phyloP scores from a whole-genome alignment of 306 rosid genomes.

The Vigna nakashimae region DNA sequence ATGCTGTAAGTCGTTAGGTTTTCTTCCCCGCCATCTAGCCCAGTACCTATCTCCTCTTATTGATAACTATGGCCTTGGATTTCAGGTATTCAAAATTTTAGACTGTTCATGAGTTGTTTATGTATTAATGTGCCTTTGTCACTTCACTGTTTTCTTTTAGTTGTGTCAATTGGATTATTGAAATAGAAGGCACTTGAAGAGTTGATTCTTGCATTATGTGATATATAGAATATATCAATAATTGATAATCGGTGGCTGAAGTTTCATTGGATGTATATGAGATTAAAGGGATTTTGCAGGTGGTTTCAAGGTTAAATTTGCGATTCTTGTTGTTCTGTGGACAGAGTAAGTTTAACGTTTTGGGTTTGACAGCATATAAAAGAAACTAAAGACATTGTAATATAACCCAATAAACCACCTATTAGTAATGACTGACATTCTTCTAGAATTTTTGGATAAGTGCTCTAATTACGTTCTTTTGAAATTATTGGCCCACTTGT shows the following conservation, averaged over 20 bases:
- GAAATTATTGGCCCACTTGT: not conserved
- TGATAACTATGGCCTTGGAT: constrained; percentile 61
- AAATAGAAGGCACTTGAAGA: constrained; percentile 34
- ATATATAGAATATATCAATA: not conserved
- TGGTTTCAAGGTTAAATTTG: not conserved
- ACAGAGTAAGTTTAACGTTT: not conserved
- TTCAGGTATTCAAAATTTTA: constrained; percentile 64
- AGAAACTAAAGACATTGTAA: not conserved
- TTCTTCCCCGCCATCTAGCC: constrained; percentile 77
- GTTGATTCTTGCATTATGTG: not conserved
- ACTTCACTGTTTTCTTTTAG: constrained; percentile 10
- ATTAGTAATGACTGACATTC: not conserved
- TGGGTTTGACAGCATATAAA: not conserved
- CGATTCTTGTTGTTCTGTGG: not conserved
- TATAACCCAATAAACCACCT: not conserved
- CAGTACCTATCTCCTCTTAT: constrained; percentile 77
- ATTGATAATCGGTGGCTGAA: not conserved
- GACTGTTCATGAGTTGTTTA: not conserved
- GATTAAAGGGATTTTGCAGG: not conserved
- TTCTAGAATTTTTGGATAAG: not conserved
- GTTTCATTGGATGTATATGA: not conserved
- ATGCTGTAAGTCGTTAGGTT: constrained; percentile 67
- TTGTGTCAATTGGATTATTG: constrained; percentile 8
- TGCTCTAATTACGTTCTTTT: constrained; percentile 7
- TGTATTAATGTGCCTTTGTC: not conserved